Evolutionary conservation across 441 rosid species (phyloP), one percentile per base, ranked within the genome.

Genomic region (Raphanus hybrid): DNA sequence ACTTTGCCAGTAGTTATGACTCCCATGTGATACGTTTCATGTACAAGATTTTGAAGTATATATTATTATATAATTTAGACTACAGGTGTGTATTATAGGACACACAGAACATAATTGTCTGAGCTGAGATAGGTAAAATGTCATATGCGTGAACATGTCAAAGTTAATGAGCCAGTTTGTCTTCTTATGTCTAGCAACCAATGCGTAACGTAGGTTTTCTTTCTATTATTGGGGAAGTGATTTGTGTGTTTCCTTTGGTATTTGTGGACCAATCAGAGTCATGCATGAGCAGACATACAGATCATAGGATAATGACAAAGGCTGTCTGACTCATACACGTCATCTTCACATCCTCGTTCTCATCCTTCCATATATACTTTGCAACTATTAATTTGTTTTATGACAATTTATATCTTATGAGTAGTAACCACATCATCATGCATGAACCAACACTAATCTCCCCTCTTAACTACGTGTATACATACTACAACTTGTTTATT

Each of bases 81-180:
- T 15, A 75, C 57, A 68, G 7, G 37, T 61, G 74, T 20, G 35
- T 75, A 6, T 50, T 62, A 50, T 69, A 50, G 16, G 52, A 3
- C 32, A 62, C 34, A 63, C 59, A 63, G 35, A 62, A 39, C 66
- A 70, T 0, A 63, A 39, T 10, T 70, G 65, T 54, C 59, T 50
- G 48, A 64, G 20, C 59, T 50, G 48, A 64, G 20, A 69, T 37
- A 55, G 65, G 32, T 52, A 63, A 54, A 26, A 54, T n/a, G 69
- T n/a, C 75, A 76, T 76, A 70, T 70, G 75, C 75, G 50, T 76
- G 80, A 70, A 64, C 80, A 14, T 69, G 80, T 12, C 48, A 12
- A 43, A 39, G 37, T 64, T 37, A 62, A 54, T 69, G 14, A 34
- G 8, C 11, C 32, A 8, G 27, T 50, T 27, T 34, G 75, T 76